Base-by-base conservation (phyloP, 352 stramenopile genomes). In the Pythium aristosporum region DNA sequence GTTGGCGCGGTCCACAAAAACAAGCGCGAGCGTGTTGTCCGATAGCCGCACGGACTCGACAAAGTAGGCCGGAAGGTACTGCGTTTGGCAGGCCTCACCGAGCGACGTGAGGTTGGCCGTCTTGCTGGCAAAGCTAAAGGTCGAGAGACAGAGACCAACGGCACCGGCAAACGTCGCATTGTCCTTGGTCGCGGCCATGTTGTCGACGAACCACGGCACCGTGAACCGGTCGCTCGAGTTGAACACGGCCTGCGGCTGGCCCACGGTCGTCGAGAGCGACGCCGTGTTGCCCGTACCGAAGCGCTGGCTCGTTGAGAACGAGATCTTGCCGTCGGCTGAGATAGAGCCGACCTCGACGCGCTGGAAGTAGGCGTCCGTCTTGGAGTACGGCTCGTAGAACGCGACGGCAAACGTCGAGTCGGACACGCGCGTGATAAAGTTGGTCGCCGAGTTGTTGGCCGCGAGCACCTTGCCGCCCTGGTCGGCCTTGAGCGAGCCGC, bases 1-100 rank as follows among this genome's bases (percentile, higher is more conserved):
- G 79, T 91, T 86, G 57, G 73, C 63, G 46, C 61, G 74, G 68
- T 93, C 76, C 47, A 87, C 88, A 65, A 91, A 93, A 57, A 74
- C 78, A 52, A 93, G 61, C 44, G 73, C 82, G 39, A 91, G 60
- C 51, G 77, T 71, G 18, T 72, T 85, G 28, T 93, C 76, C 43
- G 78, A 78, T 23, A 93, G 71, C 65, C 78, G 76, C 37, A 76
- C 83, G 61, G 84, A 82, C 66, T 89, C 77, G 12, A 93, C 62
- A 64, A 84, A 90, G 75, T 91, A 93, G 37, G 74, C 65, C 0
- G 84, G 84, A 63, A 84, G 72, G 63, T 88, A 78, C 15, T 72
- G 60, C 32, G 72, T 69, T 65, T 91, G 76, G 58, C 84, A 93
- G 34, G 73, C 63, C 44, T 87, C 63, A 16, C 43, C 69, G 50